phyloP scores from a whole-genome alignment of 768 basidiomycete species.

The Tylopilus felleus region DNA sequence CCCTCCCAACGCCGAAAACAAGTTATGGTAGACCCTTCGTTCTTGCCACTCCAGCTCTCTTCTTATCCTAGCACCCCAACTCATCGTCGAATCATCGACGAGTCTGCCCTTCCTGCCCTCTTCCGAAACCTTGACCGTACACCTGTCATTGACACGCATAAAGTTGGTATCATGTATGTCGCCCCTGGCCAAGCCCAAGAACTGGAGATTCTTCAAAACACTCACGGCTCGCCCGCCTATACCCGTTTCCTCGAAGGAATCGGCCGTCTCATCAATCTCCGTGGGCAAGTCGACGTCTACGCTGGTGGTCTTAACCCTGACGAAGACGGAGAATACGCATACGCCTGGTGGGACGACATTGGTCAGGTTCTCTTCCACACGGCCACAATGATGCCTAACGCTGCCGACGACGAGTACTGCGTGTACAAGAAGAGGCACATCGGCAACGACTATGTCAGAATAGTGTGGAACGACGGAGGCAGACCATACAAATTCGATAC shows the following conservation, averaged over 20 bases:
- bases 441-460: constrained; percentile 94
- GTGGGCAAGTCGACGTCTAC: constrained; percentile 89
- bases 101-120: constrained; percentile 53
- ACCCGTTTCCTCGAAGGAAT: constrained; percentile 89
- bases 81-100: constrained; percentile 47
- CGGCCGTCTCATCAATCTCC: constrained; percentile 81
- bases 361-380: constrained; percentile 93
- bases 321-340: constrained; percentile 93
- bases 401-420: constrained; percentile 59
- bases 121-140: constrained; percentile 72
- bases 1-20: constrained; percentile 89
- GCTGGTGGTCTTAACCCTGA: constrained; percentile 89
- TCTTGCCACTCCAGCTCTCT: constrained; percentile 83
- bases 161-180: constrained; percentile 94
- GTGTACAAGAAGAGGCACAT: constrained; percentile 93
- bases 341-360: constrained; percentile 99
- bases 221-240: constrained; percentile 92
- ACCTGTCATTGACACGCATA: constrained; percentile 96
- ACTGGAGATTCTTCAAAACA: constrained; percentile 81
- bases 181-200: constrained; percentile 87
- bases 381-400: constrained; percentile 95
- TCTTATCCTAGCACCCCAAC: constrained; percentile 52
- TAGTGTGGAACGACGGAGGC: constrained; percentile 99
- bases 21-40: constrained; percentile 80
- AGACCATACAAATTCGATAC: constrained; percentile 86